A percentile compares a stretch with the other conserved stretches of the same genome.
Evolutionary conservation across 306 rosid genomes (phyloP).

Genomic region (Cucurbita argyrosperma): DNA sequence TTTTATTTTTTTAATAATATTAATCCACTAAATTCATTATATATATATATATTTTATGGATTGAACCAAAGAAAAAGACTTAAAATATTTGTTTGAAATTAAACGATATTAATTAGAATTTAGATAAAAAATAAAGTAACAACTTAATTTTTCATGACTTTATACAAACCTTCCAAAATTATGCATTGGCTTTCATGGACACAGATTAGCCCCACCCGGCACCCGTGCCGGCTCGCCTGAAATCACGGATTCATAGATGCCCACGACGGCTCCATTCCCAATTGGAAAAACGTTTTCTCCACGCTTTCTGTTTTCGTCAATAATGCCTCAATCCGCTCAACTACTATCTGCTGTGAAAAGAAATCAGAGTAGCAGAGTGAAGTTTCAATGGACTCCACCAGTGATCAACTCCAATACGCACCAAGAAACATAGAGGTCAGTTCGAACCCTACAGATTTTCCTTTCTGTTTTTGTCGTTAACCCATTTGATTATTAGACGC

Average conservation of each 20-base stretch:
- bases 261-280: neutral
- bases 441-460: slow-evolving; percentile 3
- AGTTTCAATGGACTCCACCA: no score
- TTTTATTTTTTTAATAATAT: no score
- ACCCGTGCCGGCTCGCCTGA: neutral
- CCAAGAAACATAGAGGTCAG: slow-evolving; percentile 13
- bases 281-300: neutral
- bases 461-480: slow-evolving; percentile 15
- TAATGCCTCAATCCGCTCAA: neutral
- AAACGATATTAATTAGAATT: no score
- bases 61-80: no score
- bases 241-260: neutral
- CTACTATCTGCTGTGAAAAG: neutral
- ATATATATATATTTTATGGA: no score
- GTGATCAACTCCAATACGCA: slow-evolving; percentile 6
- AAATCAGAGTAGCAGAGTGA: neutral
- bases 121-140: no score
- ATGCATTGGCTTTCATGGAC: neutral
- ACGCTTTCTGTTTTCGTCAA: neutral
- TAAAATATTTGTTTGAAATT: no score
- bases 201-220: neutral
- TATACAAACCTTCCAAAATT: neutral
- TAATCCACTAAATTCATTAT: no score
- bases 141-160: no score
- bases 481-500: neutral